A percentile compares a stretch with the other conserved stretches of the same genome.
phyloP scores from a whole-genome alignment of 371 early-diverging fungal genomes.

The Apophysomyces sp. region DNA sequence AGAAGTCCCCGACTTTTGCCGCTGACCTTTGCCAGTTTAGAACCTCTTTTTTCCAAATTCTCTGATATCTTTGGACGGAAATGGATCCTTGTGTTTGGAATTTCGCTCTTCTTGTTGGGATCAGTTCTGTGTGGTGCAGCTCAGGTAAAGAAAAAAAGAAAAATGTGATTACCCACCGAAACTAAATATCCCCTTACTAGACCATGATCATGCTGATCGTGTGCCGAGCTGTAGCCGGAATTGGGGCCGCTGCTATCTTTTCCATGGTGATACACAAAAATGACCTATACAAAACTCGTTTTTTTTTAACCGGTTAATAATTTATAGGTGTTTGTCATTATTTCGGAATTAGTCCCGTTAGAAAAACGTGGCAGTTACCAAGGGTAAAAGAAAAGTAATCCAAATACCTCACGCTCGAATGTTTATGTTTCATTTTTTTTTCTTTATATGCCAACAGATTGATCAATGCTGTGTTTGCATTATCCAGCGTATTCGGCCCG shows the following conservation, averaged over 20 bases:
- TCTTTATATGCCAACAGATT: conserved; percentile 18
- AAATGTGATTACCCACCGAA: background rate
- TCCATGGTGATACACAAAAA: conserved; percentile 7
- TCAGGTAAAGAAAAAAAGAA: conserved; percentile 18
- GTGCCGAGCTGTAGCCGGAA: conserved; percentile 57
- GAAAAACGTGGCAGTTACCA: conserved; percentile 60
- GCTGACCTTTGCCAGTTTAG: conserved; percentile 11
- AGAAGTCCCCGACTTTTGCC: background rate
- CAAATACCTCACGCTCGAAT: too few relatives aligned
- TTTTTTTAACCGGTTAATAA: conserved; percentile 4
- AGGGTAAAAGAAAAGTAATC: conserved; percentile 26
- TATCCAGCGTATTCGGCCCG: conserved; percentile 46
- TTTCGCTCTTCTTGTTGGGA: conserved; percentile 60
- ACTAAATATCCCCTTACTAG: conserved; percentile 2
- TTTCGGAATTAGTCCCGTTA: conserved; percentile 59
- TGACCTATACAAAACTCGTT: too few relatives aligned
- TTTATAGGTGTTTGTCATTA: conserved; percentile 54
- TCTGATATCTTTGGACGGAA: conserved; percentile 79
- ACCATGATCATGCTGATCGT: conserved; percentile 66
- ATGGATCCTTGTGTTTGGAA: conserved; percentile 53
- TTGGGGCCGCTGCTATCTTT: conserved; percentile 57
- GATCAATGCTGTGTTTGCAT: conserved; percentile 46
- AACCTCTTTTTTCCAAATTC: conserved; percentile 59
- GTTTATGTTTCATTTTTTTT: background rate
- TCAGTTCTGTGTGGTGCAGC: conserved; percentile 61